Conservation (phyloP, 768 basidiomycete genomes). For the Sutorius australiensis region DNA sequence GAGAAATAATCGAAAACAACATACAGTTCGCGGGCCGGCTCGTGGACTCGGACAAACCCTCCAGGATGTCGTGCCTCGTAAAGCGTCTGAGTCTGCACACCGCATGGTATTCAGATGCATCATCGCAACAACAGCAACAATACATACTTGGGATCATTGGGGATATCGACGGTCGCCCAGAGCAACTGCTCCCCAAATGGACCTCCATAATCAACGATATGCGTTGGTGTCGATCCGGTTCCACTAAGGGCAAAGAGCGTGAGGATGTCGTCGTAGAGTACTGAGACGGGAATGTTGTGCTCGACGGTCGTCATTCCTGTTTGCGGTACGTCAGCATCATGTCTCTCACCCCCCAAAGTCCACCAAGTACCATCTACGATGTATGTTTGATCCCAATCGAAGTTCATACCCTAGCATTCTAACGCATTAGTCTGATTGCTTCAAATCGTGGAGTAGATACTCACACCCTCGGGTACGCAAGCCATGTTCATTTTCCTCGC, state of each 20-base stretch:
- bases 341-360: neutral
- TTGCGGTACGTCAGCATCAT: neutral
- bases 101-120: neutral
- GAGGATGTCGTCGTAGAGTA: constrained; percentile 63
- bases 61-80: constrained; percentile 61
- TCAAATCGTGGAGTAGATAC: constrained; percentile 11
- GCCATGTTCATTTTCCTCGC: constrained; percentile 64
- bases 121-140: neutral
- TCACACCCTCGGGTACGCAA: constrained; percentile 66
- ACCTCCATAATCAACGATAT: constrained; percentile 77
- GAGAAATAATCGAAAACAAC: constrained; percentile 14
- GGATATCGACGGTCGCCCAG: constrained; percentile 63
- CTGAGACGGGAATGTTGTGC: constrained; percentile 63
- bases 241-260: constrained; percentile 63
- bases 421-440: neutral
- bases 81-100: constrained; percentile 54
- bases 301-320: constrained; percentile 76
- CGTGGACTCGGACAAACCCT: constrained; percentile 56
- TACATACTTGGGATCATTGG: constrained; percentile 63
- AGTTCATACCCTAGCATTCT: constrained; percentile 58
- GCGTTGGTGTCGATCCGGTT: constrained; percentile 70
- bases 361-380: constrained; percentile 62
- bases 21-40: constrained; percentile 56
- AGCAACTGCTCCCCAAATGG: constrained; percentile 61
- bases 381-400: constrained; percentile 75